These are phyloP conservation scores for Skeletonema costatum DNA, from an alignment of 108 stramenopile genomes.

Conservation along the genomic window DNA sequence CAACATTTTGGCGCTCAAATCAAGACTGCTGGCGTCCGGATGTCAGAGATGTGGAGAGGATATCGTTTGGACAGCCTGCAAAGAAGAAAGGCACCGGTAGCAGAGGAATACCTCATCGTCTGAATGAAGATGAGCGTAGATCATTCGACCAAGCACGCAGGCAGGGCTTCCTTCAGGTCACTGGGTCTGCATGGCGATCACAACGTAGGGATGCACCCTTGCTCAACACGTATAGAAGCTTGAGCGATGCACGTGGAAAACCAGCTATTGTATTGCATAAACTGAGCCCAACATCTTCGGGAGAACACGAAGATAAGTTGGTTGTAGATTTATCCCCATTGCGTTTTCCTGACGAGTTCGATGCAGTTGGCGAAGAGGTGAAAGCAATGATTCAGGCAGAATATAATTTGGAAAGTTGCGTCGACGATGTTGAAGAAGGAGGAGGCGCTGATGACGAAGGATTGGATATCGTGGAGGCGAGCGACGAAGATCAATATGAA, in stretches of 20 bases:
- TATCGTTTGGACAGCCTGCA: constrained; percentile 82
- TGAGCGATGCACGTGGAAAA: constrained; percentile 81
- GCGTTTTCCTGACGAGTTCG: constrained; percentile 57
- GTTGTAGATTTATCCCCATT: constrained; percentile 81
- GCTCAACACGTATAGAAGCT: constrained; percentile 75
- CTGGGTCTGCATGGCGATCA: constrained; percentile 74
- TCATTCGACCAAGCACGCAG: constrained; percentile 77
- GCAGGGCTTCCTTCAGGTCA: constrained; percentile 77
- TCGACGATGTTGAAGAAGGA: background rate
- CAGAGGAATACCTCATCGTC: constrained; percentile 77
- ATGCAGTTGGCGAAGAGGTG: constrained; percentile 38
- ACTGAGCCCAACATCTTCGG: constrained; percentile 32
- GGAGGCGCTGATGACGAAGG: constrained; percentile 19
- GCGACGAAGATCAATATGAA: constrained; percentile 47
- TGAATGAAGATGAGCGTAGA: constrained; percentile 79
- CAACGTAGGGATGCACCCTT: constrained; percentile 82
- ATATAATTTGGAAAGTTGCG: constrained; percentile 4
- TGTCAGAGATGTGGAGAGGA: constrained; percentile 82
- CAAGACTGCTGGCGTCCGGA: constrained; percentile 73
- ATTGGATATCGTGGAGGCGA: background rate
- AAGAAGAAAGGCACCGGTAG: constrained; percentile 85
- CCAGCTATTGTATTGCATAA: constrained; percentile 77
- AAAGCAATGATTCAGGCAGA: constrained; percentile 38
- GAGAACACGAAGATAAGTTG: constrained; percentile 51
- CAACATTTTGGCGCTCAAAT: constrained; percentile 52